Evolutionary conservation across 2,329 filamentous ascomycete genomes (phyloP), one percentile per base, ranked within the genome.

Genomic region (Dichotomopilus funicola): DNA sequence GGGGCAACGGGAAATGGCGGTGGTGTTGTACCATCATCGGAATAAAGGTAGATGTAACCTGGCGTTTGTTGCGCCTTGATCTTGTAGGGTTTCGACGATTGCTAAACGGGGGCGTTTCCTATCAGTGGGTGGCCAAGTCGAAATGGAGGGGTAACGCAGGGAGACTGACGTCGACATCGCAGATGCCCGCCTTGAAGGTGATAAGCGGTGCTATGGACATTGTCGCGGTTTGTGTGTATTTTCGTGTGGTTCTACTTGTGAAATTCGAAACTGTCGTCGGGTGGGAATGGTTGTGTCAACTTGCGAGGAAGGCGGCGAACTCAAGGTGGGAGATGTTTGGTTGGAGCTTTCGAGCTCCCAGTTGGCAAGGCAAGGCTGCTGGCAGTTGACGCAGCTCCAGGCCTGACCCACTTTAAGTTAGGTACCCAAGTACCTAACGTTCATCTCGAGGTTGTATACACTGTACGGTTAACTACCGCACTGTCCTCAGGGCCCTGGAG

Each of bases 101-200:
- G 70, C 77, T 81, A 61, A 12, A 42, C 11, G 40, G 11, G 19
- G 19, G 19, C 40, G 11, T 31, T 11, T 12, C 3, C 1, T 11
- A 49, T 51, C 31, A 54, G 53, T 33, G 5, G 11, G 19, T 12
- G 31, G 34, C 38, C 27, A 36, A 37, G 8, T n/a, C 9, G 19
- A 27, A 27, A 9, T 19, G 38, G 54, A 43, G 55, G 52, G 37
- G 53, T 13, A 42, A 33, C 4, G 33, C 31, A 36, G 12, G 31
- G 12, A 41, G 57, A 78, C 87, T 68, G 75, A 95, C 91, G 70
- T 91, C 86, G 59, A 92, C 71, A 52, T 94, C 85, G 75, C 92
- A 97, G 71, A 82, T 83, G 72, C 92, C 92, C 62, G 92, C 92
- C 80, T 96, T 96, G 81, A 97, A 97, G 12, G 91, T 95, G 70